Evolutionary conservation across 2,329 filamentous ascomycete species (phyloP), one percentile per base, ranked within the genome.

Genomic region (Annulohypoxylon truncatum): DNA sequence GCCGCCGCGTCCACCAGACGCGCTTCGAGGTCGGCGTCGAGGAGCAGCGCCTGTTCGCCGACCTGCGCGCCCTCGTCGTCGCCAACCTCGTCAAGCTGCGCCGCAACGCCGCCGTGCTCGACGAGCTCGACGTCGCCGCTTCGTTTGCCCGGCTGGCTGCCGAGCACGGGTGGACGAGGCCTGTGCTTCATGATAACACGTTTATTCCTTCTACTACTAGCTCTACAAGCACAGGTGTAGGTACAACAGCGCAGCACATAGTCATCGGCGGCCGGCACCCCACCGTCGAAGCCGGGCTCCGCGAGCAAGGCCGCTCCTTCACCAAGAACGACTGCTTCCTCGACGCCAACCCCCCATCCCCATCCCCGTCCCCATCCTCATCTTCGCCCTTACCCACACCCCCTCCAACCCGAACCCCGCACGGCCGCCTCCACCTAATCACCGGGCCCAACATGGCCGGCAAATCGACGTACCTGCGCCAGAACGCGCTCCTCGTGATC

Each of bases 371-470:
- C 4, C 26, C 22, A 7, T 9, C 28, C 8, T 6, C 29, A 5
- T 12, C 33, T n/a, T 15, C 13, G n/a, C 9, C 35, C n/a, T 1
- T n/a, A 8, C 2, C 35, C n/a, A 7, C n/a, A 2, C 4, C 35
- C n/a, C 35, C 35, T n/a, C n/a, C n/a, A n/a, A 24, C 48, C 5
- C 75, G 86, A 88, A 22, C 83, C 85, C 44, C 93, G 93, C 56
- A 62, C 58, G 84, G 88, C 82, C 73, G 84, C 82, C 57, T 92
- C 80, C 82, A 90, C 90, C 73, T 87, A 77, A 82, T 95, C 86
- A 86, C 92, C 72, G 82, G 96, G 0, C 96, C 96, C n/a, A 99
- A 99, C 79, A 99, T 99, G 96, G 96, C 91, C 1, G 96, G 96
- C 50, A 99, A 99, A 81, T 95, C 91, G 77, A 99, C 96, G 0